phyloP scores from a whole-genome alignment of 768 basidiomycete species.

The Kwoniella dendrophila region DNA sequence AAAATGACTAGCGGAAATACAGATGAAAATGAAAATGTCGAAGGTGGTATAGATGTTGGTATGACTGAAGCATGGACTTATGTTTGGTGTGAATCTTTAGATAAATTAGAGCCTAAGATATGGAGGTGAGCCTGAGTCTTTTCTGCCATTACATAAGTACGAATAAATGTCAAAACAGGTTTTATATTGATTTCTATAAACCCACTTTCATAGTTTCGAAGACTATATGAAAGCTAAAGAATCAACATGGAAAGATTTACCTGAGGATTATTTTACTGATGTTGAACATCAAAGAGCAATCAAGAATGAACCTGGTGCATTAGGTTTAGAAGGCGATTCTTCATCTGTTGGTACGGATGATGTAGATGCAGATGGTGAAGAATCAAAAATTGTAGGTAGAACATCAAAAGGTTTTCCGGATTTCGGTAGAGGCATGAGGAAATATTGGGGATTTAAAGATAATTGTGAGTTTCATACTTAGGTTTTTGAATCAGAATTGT shows the following conservation, averaged over 20 bases:
- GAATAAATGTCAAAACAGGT: no score
- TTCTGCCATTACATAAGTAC: no score
- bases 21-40: conserved; percentile 17
- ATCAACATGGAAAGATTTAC: conserved; percentile 71
- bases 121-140: conserved; percentile 72
- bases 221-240: conserved; percentile 75
- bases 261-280: conserved; percentile 58
- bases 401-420: conserved; percentile 36
- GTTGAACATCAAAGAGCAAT: conserved; percentile 60
- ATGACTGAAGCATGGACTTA: conserved; percentile 67
- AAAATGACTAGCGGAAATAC: neutral
- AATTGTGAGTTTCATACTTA: conserved; percentile 32
- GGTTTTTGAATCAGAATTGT: no score
- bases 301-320: conserved; percentile 1
- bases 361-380: conserved; percentile 17
- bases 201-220: conserved; percentile 60
- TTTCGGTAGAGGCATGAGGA: conserved; percentile 54
- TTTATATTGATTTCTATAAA: neutral
- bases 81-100: conserved; percentile 62
- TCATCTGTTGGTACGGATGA: conserved; percentile 7
- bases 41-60: conserved; percentile 21
- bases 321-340: conserved; percentile 1
- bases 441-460: conserved; percentile 54
- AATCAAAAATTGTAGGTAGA: conserved; percentile 26
- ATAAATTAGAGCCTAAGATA: conserved; percentile 62